phyloP scores from a whole-genome alignment of 495 filamentous ascomycete species.

The Xylaria longipes region DNA sequence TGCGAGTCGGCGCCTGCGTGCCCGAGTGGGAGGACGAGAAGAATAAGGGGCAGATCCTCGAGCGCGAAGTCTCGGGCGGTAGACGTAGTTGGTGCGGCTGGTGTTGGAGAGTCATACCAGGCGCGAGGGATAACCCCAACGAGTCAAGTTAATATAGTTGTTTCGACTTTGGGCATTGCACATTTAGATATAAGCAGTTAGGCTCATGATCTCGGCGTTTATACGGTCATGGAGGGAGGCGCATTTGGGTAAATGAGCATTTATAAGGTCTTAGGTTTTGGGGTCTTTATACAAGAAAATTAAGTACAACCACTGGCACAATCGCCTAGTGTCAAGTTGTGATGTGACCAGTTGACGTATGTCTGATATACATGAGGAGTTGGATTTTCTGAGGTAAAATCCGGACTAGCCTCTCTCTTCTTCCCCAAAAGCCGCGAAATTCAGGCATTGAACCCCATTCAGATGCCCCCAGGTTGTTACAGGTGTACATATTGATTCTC shows the following conservation, averaged over 20 bases:
- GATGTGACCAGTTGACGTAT: constrained; percentile 7
- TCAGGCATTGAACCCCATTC: background rate
- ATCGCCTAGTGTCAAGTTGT: background rate
- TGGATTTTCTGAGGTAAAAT: background rate
- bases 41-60: constrained; percentile 59
- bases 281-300: constrained; percentile 19
- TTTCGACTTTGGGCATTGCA: background rate
- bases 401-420: background rate
- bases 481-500: constrained; percentile 14
- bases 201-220: constrained; percentile 13
- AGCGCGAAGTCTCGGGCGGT: constrained; percentile 59
- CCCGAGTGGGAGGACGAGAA: constrained; percentile 82
- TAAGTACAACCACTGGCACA: background rate
- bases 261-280: constrained; percentile 25
- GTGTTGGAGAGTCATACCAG: constrained; percentile 66
- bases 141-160: background rate
- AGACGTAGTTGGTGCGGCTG: constrained; percentile 72
- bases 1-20: constrained; percentile 80
- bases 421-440: constrained; percentile 9
- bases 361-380: constrained; percentile 20
- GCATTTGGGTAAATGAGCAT: constrained; percentile 15
- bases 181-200: background rate
- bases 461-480: background rate
- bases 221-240: constrained; percentile 9
- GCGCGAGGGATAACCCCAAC: constrained; percentile 38